These are phyloP conservation scores for Solanum piurae DNA, from an alignment of 257 asterid genomes.

Conservation along the genomic window DNA sequence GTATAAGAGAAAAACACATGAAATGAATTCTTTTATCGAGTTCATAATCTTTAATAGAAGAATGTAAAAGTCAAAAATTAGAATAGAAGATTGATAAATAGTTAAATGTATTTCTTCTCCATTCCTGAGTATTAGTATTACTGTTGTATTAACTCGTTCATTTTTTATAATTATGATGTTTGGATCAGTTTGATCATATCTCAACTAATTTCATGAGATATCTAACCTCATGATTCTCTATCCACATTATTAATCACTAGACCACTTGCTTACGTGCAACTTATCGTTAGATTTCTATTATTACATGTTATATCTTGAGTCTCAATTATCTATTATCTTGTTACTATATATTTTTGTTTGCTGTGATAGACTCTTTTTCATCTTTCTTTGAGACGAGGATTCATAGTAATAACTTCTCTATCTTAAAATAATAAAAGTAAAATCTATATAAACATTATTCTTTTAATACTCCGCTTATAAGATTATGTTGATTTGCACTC, in stretches of 20 bases:
- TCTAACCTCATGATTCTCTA: neutral
- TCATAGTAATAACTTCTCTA: neutral
- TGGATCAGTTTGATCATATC: accelerated
- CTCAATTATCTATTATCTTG: neutral
- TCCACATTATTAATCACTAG: neutral
- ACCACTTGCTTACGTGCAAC: neutral
- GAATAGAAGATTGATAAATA: neutral
- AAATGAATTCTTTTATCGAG: neutral
- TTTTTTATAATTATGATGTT: neutral
- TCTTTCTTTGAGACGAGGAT: neutral
- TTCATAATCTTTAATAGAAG: neutral
- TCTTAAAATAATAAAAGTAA: neutral
- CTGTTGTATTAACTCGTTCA: neutral
- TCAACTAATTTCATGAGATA: neutral
- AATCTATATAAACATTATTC: neutral
- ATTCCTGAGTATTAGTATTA: neutral
- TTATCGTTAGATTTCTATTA: neutral
- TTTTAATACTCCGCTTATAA: neutral
- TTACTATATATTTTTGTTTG: neutral
- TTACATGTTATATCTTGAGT: neutral
- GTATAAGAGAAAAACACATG: neutral
- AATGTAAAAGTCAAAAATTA: neutral
- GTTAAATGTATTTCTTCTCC: neutral
- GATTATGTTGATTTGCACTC: neutral
- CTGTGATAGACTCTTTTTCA: neutral